Evolutionary conservation across 495 filamentous ascomycete genomes (phyloP), one percentile per base, ranked within the genome.

Genomic region (Podospora pseudoanserina): DNA sequence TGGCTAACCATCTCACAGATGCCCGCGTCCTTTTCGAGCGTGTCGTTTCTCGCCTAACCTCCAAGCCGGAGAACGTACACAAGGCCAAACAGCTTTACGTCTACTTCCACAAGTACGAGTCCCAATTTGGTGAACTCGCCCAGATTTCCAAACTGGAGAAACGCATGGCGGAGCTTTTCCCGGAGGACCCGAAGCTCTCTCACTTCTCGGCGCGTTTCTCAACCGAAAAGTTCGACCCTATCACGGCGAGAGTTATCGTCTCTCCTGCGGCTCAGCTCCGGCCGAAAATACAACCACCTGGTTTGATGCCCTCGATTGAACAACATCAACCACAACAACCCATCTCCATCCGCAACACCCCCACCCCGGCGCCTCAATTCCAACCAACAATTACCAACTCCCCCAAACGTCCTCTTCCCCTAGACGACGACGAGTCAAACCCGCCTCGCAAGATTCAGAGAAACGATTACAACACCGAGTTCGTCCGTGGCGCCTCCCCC

Each of bases 1-100:
- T 54, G 59, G 59, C 66, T 32, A 32, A 32, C 19, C 68, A 56
- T 49, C 16, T 65, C 28, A n/a, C 71, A 97, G 93, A 99, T 84
- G 95, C 94, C 60, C 85, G 95, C 68, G 93, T 92, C 3, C 91
- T 97, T 20, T 99, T 98, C 77, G 94, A 97, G 73, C 97, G 92
- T 44, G 91, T 92, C 2, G 91, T 97, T 63, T 89, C 88, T 72
- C 89, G 88, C 63, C 83, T 96, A 59, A 87, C 89, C 23, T 82
- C 87, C 32, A 94, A 91, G 67, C 85, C 89, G 0, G 90, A 94
- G 69, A 84, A 84, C 44, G 80, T 88, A 0, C 82, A 85, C 67
- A 96, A 93, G 70, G 84, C 92, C 5, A 96, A 96, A 73, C 87
- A 89, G 4, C 86, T 99, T 1, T 96, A 94, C 67, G 81, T 87